Base-by-base conservation (phyloP, 441 rosid genomes). In the Gossypium schwendimanii region DNA sequence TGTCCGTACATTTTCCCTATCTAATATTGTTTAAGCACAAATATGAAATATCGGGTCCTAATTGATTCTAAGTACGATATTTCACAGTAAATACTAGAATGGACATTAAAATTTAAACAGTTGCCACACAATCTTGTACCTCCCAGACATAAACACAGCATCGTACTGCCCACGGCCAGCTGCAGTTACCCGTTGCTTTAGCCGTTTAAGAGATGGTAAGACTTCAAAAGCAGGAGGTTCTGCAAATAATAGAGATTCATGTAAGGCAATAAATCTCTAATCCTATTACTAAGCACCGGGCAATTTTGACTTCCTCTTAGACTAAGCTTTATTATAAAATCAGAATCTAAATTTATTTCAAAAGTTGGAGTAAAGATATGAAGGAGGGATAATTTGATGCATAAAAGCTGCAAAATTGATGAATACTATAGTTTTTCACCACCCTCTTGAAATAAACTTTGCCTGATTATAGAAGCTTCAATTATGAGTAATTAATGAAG, bases 111-210 rank as follows among this genome's bases (percentile, higher is more conserved):
- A 64, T 70, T 49, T 11, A 63, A 69, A 26, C 55, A 63, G 4
- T 61, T 71, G 14, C 20, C 41, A 57, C 54, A 72, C 47, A 44
- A 44, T 31, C 55, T 64, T 45, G 50, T 86, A 95, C 99, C 99
- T 95, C 65, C 98, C 97, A 60, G 98, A 92, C 98, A 92, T 92
- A 72, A 95, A 87, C 63, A 95, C 91, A 14, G 99, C 98, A 87
- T 83, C 82, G 74, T 95, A 95, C 76, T 91, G 86, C 66, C 94
- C 96, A 0, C 91, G 92, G 10, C 97, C 83, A 73, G 98, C 94
- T 45, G 93, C 92, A 69, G 78, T 76, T 70, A 91, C 76, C 28
- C 95, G 90, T 75, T 95, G 91, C 80, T 91, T 95, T 72, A 95
- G 80, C 77, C 89, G 85, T 81, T 82, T 92, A 18, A 92, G 93